Conservation (phyloP, 495 filamentous ascomycete genomes). For the Lindgomyces ingoldianus region DNA sequence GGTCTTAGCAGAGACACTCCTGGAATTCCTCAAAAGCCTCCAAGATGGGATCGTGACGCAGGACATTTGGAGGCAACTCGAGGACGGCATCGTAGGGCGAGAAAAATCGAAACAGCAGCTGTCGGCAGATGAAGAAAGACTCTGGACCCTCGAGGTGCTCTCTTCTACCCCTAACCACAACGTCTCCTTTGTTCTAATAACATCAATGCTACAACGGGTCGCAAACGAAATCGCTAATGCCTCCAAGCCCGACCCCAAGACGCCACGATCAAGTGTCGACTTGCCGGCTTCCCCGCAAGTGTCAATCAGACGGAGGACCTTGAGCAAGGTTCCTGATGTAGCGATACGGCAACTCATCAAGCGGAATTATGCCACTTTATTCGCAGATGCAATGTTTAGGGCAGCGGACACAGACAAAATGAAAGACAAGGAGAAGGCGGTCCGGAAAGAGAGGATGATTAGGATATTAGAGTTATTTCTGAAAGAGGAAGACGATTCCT, state of each 20-base stretch:
- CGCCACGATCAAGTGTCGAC: conserved; percentile 35
- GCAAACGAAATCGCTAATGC: conserved; percentile 35
- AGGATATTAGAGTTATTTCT: conserved; percentile 38
- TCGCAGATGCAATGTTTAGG: conserved; percentile 35
- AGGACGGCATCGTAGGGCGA: conserved; percentile 57
- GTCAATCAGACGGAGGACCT: conserved; percentile 27
- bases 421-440: conserved; percentile 34
- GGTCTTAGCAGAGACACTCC: conserved; percentile 63
- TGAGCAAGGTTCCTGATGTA: conserved; percentile 37
- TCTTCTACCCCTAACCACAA: conserved; percentile 71
- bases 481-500: neutral
- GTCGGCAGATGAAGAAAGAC: conserved; percentile 63
- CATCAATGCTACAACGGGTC: conserved; percentile 63
- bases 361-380: conserved; percentile 37
- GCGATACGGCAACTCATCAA: conserved; percentile 38
- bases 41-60: conserved; percentile 73
- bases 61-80: conserved; percentile 69
- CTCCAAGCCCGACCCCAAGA: conserved; percentile 23
- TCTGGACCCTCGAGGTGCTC: conserved; percentile 71
- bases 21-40: conserved; percentile 70
- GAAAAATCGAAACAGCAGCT: conserved; percentile 52
- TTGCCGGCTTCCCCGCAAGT: conserved; percentile 34
- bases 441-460: conserved; percentile 31
- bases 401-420: conserved; percentile 5
- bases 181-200: conserved; percentile 83